phyloP scores from a whole-genome alignment of 768 basidiomycete genomes.

The Suillus occidentalis region DNA sequence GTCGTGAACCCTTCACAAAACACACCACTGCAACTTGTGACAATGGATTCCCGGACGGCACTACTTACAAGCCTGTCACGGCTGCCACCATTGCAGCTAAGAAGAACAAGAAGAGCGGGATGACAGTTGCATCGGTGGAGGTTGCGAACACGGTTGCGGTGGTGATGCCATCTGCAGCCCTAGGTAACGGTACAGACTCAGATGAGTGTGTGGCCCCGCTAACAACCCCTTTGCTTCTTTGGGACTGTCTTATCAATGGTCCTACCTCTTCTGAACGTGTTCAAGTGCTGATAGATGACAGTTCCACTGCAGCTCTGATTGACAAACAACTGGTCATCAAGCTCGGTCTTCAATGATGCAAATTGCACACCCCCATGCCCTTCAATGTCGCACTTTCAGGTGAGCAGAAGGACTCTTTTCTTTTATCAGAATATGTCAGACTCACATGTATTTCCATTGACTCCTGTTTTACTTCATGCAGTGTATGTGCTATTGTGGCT shows the following conservation, averaged over 20 bases:
- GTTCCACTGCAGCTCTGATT: background rate
- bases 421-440: too few species aligned
- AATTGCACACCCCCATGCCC: background rate
- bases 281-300: background rate
- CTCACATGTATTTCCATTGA: too few species aligned
- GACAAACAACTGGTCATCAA: background rate
- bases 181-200: background rate
- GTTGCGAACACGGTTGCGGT: background rate
- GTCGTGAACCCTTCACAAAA: background rate
- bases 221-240: background rate
- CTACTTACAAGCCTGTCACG: background rate
- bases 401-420: background rate
- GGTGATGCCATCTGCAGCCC: background rate
- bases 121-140: background rate
- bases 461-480: too few species aligned
- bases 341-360: background rate
- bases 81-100: background rate
- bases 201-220: background rate
- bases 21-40: background rate
- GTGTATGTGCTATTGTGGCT: too few species aligned
- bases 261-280: background rate
- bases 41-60: background rate
- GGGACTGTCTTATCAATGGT: background rate
- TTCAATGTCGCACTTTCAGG: background rate
- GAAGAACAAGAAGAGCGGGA: background rate